Base-by-base conservation (phyloP, 306 rosid genomes). In the Prunus davidiana region DNA sequence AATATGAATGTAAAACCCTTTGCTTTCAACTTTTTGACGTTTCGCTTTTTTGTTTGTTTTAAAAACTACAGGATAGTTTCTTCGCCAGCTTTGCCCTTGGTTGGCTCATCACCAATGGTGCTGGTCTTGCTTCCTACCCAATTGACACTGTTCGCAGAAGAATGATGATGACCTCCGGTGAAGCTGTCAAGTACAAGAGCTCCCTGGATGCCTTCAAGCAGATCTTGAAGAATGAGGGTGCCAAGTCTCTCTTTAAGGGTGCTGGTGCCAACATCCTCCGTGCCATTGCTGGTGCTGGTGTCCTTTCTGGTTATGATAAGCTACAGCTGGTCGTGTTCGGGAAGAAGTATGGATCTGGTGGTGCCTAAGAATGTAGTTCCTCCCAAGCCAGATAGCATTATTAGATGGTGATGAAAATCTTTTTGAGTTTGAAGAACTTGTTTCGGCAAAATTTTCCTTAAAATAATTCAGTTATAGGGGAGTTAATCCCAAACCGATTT, bases 141-240 rank as follows among this genome's bases (percentile, higher is more conserved):
- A 83, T 91, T 80, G 98, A 93, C 88, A 91, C 98, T 0, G 98
- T 93, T 3, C 88, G 96, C 55, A 91, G 97, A 93, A 91, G 98
- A 93, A 93, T 93, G 94, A 93, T 93, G 98, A 93, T 93, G 98
- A 93, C 98, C 24, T 93, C 98, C 0, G 98, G 98, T 25, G 98
- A 93, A 68, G 98, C 98, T 0, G 97, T 89, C 28, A 91, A 93
- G 92, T 93, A 93, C 91, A 91, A 82, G 86, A 89, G 92, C 68
- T 89, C 98, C 19, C 1, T 85, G 5, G 96, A 93, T 74, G 98
- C 97, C 3, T 93, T 93, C 56, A 0, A 64, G 2, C 97, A 93
- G 76, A 93, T 91, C 77, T 64, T 93, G 69, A 91, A 91, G 91
- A 93, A 93, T 0, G 96, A 93, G 87, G 97, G 98, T 68, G 51